Evolutionary conservation across 1,139 yeast genomes (phyloP), one percentile per base, ranked within the genome.

Genomic region (Blastobotrys apis): DNA sequence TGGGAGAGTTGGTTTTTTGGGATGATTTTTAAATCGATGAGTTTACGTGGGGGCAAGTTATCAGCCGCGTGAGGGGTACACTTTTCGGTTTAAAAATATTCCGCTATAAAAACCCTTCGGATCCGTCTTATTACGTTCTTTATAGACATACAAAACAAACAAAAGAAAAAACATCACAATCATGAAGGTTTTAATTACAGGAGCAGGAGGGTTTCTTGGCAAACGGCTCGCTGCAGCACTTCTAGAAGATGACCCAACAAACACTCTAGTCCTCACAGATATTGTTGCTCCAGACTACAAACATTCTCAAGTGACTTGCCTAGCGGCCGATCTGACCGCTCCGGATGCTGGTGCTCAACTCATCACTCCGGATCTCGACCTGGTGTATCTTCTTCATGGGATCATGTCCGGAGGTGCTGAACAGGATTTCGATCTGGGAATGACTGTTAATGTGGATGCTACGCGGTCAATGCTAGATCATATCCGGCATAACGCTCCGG

Each of bases 401-500:
- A 53, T 55, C 48, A 55, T 55, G 59, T 55, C 59, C 6, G 55
- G 59, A 16, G 58, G 58, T 15, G 45, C 59, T 3, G 59, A 55
- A 41, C 49, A 48, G 27, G 49, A 55, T 37, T 55, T 53, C 36
- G 59, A 53, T 40, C 53, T 55, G 20, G 59, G 59, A 16, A 48
- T 55, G 51, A 37, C 44, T 6, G 59, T 53, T 31, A 55, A 55
- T 33, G 42, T 55, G 13, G 59, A 53, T 31, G 49, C 58, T 5
- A 53, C 57, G 4, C 37, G 57, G 12, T 40, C 44, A n/a, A 45
- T 55, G 19, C 44, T 55, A 16, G 57, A 55, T 9, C 43, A 39
- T 16, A 19, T 55, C 22, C 37, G 56, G 12, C 38, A 41, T 8
- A 39, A 31, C 26, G 30, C 36, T 3, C 47, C 47, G 1, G 46